Evolutionary conservation across 2,329 filamentous ascomycete species (phyloP), one percentile per base, ranked within the genome.

Genomic region (Pleoardoris graminearum): DNA sequence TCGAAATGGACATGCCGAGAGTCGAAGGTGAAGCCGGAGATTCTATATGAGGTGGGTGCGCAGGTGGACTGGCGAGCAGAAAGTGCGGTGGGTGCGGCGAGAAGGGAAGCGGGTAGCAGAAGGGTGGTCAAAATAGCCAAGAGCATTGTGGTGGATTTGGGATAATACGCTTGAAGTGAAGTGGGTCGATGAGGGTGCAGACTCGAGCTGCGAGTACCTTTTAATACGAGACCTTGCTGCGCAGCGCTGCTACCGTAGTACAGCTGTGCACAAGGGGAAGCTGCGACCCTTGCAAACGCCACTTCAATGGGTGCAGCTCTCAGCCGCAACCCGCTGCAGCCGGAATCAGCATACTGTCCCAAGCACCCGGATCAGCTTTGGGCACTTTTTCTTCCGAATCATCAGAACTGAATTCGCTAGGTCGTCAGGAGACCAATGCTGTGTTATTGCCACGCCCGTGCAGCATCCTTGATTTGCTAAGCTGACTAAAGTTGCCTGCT

Each of bases 21-120:
- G 12, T 50, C 48, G 30, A 65, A 57, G 1, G 36, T 54, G 55
- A 61, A 70, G 53, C 63, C 44, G 7, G 61, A 55, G 19, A 71
- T 53, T 22, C 60, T 64, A 57, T 70, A 70, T 14, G 58, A 54
- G 16, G 53, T 51, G 1, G 69, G 69, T 8, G 51, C 29, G 46
- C 68, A 70, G 46, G 22, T 51, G 37, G 56, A 53, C 23, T 48
- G 51, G 10, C 57, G 53, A 22, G 30, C 22, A 14, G 46, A 33
- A 39, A 60, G 44, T 12, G 54, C 19, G 21, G 61, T 43, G 8
- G 63, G 58, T 7, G 56, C 45, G 14, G 65, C 56, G 21, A 68
- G 50, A 57, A 59, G 45, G 50, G 52, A 44, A 19, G 54, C 21
- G 8, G 65, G 56, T 36, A 67, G 55, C 49, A 69, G 53, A 16